These are phyloP conservation scores for Penicillium canariense DNA, from an alignment of 495 filamentous ascomycete species.

Conservation along the genomic window DNA sequence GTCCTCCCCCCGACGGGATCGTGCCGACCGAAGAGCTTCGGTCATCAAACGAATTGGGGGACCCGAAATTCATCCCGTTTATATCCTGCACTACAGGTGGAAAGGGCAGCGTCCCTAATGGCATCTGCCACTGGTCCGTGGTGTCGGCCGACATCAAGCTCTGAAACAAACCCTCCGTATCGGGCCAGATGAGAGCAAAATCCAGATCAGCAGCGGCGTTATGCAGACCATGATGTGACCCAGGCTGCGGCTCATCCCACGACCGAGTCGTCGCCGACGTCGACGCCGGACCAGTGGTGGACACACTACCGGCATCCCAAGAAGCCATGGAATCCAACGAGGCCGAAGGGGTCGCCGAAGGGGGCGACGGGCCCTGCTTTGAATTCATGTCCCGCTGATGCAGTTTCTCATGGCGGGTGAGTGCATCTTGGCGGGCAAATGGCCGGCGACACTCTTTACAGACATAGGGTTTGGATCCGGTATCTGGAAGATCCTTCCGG, in stretches of 20 bases:
- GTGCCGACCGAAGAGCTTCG: conserved; percentile 36
- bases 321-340: conserved; percentile 24
- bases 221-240: conserved; percentile 24
- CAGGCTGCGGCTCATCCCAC: conserved; percentile 26
- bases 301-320: conserved; percentile 29
- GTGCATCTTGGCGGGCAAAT: conserved; percentile 48
- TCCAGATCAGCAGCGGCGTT: conserved; percentile 36
- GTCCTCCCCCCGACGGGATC: conserved; percentile 44
- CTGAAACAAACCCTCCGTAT: conserved; percentile 48
- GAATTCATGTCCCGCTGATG: conserved; percentile 34
- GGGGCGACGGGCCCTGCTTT: conserved; percentile 22
- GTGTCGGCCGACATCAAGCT: conserved; percentile 44
- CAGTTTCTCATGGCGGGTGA: conserved; percentile 48
- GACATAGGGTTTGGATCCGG: conserved; percentile 44
- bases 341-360: conserved; percentile 11
- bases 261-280: conserved; percentile 24
- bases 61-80: conserved; percentile 34
- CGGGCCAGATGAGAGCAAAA: conserved; percentile 48
- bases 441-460: conserved; percentile 44
- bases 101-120: conserved; percentile 42
- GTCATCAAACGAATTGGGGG: conserved; percentile 39
- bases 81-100: conserved; percentile 36
- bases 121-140: conserved; percentile 49
- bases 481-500: conserved; percentile 32
- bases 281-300: conserved; percentile 23